A percentile compares a stretch with the other conserved stretches of the same genome.
phyloP scores from a whole-genome alignment of 345 rosid genomes.

The Chamaenerion angustifolium region DNA sequence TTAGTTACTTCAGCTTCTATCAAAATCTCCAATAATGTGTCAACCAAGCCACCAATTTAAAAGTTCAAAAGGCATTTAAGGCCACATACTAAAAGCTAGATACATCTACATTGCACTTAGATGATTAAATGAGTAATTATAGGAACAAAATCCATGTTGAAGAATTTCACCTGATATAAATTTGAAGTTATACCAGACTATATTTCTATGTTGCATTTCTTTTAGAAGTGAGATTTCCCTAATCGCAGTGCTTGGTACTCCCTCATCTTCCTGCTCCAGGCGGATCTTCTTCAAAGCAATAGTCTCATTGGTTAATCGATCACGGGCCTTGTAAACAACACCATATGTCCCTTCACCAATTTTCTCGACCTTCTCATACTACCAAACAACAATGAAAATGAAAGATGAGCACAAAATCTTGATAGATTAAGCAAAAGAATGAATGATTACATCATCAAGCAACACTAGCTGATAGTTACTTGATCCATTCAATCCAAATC shows the following conservation, averaged over 20 bases:
- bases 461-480: too few relatives aligned
- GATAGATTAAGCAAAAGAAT: too few relatives aligned
- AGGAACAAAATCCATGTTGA: too few relatives aligned
- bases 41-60: too few relatives aligned
- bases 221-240: constrained; percentile 83
- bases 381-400: constrained; percentile 5
- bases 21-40: too few relatives aligned
- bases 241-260: constrained; percentile 89
- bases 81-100: too few relatives aligned
- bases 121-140: background rate
- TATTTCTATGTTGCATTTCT: constrained; percentile 91
- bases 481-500: too few relatives aligned
- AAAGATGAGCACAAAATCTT: background rate
- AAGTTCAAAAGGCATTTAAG: too few relatives aligned
- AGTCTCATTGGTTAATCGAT: too few relatives aligned
- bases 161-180: background rate
- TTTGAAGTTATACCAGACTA: constrained; percentile 40
- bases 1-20: too few relatives aligned
- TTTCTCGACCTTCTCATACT: constrained; percentile 95
- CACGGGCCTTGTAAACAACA: constrained; percentile 83
- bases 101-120: too few relatives aligned
- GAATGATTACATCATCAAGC: too few relatives aligned
- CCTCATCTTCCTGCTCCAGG: constrained; percentile 84
- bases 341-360: constrained; percentile 95
- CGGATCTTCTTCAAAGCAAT: constrained; percentile 93